Percentiles rank a stretch among this genome's conserved stretches.
Evolutionary conservation across 257 asterid genomes (phyloP).

Genomic region (Petrea volubilis): DNA sequence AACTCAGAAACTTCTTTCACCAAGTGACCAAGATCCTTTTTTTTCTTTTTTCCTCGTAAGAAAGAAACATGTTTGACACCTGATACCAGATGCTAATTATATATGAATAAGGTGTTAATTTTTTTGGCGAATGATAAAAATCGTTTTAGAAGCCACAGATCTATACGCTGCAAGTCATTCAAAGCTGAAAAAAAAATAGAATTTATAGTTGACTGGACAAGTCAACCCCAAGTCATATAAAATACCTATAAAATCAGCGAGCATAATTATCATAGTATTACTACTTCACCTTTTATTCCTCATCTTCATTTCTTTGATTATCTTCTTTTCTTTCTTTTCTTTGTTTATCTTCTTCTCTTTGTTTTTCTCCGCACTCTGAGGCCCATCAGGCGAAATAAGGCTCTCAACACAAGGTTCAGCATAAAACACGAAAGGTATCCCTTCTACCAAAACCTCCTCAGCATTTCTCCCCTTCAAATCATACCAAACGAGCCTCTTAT

Average conservation of each 20-base stretch:
- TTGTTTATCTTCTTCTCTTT: conserved; percentile 3
- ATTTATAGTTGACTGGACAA: conserved; percentile 30
- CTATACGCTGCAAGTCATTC: conserved; percentile 9
- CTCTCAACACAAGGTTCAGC: conserved; percentile 47
- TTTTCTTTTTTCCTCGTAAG: background rate
- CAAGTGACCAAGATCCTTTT: background rate
- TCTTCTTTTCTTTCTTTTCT: conserved; percentile 12
- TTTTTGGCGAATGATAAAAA: background rate
- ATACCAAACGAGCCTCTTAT: conserved; percentile 48
- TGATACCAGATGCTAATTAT: background rate
- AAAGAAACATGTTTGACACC: background rate
- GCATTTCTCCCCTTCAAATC: conserved; percentile 30
- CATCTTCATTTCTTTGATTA: conserved; percentile 18
- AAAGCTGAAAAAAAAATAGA: background rate
- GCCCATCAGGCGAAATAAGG: conserved; percentile 42
- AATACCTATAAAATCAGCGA: conserved; percentile 1
- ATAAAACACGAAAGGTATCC: conserved; percentile 50
- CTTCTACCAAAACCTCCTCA: conserved; percentile 33
- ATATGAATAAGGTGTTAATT: background rate
- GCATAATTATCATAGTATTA: background rate
- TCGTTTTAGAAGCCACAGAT: conserved; percentile 7
- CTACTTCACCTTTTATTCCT: conserved; percentile 36
- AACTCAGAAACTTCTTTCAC: no score
- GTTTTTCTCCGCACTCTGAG: conserved; percentile 26
- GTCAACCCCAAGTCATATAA: conserved; percentile 19